Evolutionary conservation across 2,329 filamentous ascomycete species (phyloP).

Genomic region (Trichoderma breve): DNA sequence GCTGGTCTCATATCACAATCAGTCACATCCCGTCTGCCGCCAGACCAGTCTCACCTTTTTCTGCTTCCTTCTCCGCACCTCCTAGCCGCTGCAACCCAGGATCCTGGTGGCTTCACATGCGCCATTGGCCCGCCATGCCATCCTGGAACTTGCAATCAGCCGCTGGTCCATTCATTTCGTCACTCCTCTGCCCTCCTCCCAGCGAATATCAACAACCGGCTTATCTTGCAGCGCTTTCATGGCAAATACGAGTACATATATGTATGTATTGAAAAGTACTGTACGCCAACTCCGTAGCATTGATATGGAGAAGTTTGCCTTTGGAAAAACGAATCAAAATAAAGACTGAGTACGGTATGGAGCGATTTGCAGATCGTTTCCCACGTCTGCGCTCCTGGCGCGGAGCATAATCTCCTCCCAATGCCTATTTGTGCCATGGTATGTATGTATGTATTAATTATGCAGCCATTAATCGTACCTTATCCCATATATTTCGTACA

Average conservation of each 20-base stretch:
- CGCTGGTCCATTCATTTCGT: constrained; percentile 17
- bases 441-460: not conserved
- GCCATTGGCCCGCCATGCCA: constrained; percentile 12
- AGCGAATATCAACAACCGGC: not conserved
- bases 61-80: constrained; percentile 8
- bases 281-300: not conserved
- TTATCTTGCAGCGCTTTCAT: not conserved
- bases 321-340: not conserved
- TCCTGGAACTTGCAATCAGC: constrained; percentile 21
- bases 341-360: not conserved
- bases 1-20: not conserved
- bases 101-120: not conserved
- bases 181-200: not conserved
- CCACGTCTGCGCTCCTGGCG: not conserved
- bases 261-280: not conserved
- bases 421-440: not conserved
- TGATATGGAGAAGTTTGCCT: not conserved
- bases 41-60: not conserved
- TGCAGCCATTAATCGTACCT: not conserved
- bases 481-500: constrained; percentile 8
- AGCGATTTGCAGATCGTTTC: not conserved
- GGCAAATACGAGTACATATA: not conserved
- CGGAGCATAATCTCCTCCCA: not conserved
- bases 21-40: not conserved
- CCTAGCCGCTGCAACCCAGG: constrained; percentile 9